A percentile compares a stretch with the other conserved stretches of the same genome.
Evolutionary conservation across 1,284 basidiomycete genomes (phyloP).

Genomic region (Cutaneotrichosporon cutaneum): DNA sequence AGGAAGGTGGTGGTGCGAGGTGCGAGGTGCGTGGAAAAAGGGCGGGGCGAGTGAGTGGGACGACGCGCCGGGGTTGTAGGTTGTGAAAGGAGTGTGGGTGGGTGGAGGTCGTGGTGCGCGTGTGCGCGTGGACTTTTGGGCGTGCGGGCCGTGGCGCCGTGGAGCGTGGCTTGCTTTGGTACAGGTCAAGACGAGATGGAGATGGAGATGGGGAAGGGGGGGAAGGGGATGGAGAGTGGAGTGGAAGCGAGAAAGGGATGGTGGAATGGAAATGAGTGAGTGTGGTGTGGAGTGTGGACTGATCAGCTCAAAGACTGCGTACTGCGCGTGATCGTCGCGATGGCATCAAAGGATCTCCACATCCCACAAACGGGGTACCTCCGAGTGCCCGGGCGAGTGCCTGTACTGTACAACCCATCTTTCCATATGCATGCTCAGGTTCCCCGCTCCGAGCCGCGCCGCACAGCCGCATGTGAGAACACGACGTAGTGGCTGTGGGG

Average conservation of each 20-base stretch:
- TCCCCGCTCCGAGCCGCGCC: no score
- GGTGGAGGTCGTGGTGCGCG: background rate
- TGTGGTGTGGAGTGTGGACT: background rate
- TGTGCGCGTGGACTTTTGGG: background rate
- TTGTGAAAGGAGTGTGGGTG: background rate
- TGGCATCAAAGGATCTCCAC: no score
- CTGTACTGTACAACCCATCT: no score
- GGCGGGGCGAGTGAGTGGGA: background rate
- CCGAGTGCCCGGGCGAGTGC: no score
- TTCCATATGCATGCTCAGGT: no score
- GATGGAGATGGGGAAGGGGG: background rate
- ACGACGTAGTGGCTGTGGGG: no score
- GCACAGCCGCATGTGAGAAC: no score
- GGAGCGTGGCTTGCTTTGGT: background rate
- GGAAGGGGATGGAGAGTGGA: background rate
- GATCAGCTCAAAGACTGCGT: no score
- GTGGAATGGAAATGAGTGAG: background rate
- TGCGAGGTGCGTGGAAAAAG: background rate
- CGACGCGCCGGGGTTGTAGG: background rate
- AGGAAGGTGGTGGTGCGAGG: background rate
- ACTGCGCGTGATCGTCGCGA: no score
- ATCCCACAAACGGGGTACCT: no score
- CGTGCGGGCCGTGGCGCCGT: background rate
- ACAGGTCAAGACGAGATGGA: background rate
- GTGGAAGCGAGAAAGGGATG: background rate